Conservation (phyloP, 108 stramenopile species). For the Licmophora abbreviata region DNA sequence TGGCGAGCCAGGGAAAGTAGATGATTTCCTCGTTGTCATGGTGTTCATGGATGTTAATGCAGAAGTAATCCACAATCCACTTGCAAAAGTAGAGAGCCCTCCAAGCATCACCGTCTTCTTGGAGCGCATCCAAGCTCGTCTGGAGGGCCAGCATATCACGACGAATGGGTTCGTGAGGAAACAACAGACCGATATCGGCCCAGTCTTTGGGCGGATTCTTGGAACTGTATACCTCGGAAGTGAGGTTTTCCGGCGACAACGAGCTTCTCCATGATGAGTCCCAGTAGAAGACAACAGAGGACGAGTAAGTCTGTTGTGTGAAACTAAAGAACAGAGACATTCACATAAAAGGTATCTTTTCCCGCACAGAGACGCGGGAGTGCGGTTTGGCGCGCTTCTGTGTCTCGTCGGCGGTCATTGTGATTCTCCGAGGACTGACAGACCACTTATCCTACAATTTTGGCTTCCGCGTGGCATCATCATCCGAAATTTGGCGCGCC, state of each 20-base stretch:
- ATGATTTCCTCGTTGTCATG: constrained; percentile 25
- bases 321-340: no score
- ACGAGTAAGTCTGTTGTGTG: no score
- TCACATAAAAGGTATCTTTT: no score
- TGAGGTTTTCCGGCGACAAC: constrained; percentile 13
- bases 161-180: constrained; percentile 33
- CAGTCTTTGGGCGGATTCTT: constrained; percentile 25
- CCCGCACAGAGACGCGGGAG: no score
- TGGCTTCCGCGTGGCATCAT: no score
- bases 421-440: no score
- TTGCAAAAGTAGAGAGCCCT: constrained; percentile 21
- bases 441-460: no score
- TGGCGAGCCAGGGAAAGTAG: constrained; percentile 36
- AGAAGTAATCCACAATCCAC: constrained; percentile 24
- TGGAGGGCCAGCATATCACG: constrained; percentile 21
- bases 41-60: constrained; percentile 15
- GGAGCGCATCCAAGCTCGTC: constrained; percentile 12
- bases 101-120: constrained; percentile 10
- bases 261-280: no score
- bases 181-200: constrained; percentile 22
- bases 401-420: no score
- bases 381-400: no score
- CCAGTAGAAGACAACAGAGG: no score
- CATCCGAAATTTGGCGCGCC: no score
- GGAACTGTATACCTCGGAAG: constrained; percentile 9